Evolutionary conservation across 2,329 filamentous ascomycete genomes (phyloP), one percentile per base, ranked within the genome.

Genomic region (Cercospora zeae-maydis): DNA sequence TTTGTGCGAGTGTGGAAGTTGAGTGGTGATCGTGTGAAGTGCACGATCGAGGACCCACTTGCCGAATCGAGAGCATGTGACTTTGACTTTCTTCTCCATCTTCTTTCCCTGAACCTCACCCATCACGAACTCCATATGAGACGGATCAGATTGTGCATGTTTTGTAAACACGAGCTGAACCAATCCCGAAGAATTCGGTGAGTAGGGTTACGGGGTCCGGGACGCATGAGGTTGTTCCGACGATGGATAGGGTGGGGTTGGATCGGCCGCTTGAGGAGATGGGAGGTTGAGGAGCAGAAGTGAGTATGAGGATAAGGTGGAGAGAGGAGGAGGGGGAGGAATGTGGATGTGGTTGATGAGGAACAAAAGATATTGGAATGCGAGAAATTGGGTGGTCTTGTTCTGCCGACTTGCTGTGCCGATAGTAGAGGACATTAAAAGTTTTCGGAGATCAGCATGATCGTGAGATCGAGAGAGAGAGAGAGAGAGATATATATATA

Each of bases 181-280:
- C n/a, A n/a, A n/a, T n/a, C n/a, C n/a, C n/a, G n/a, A 83, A 83
- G 75, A 78, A 80, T 55, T 71, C 79, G 24, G 71, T 81, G 19
- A 79, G 79, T 1, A 71, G 70, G 8, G 78, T 77, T 56, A 78
- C 77, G 6, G 66, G 66, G 1, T 59, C 61, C 27, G 68, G 68
- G 10, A 65, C 59, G 1, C 65, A 65, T 19, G 66, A 68, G n/a
- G 53, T 70, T 3, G 45, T 67, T 36, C 66, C 53, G 24, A 71
- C 69, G 14, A 37, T 71, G 10, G 68, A 70, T 34, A 62, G 68
- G 21, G 64, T 69, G 31, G 68, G 67, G 1, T 59, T 71, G 42
- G 66, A 65, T 56, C 69, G 67, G 62, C 63, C 69, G 10, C 61
- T 71, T 47, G 21, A 47, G 6, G 42, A 47, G 5, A 27, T 21